Percentiles rank a stretch among this genome's conserved stretches.
phyloP scores from a whole-genome alignment of 495 filamentous ascomycete species.

The Neurospora tetrasperma region DNA sequence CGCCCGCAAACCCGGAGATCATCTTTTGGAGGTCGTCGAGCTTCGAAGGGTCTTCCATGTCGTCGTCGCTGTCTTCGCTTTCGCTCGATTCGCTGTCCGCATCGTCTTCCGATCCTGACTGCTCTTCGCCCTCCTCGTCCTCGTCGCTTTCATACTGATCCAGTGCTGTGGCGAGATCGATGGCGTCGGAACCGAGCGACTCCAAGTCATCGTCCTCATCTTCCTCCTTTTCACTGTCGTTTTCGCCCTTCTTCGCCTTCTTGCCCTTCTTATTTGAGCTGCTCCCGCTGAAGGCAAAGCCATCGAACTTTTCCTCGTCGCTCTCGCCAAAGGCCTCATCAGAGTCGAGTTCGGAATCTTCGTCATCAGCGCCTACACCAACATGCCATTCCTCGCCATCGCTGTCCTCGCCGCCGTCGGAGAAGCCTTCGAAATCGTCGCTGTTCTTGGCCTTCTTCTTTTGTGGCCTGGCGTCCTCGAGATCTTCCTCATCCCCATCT shows the following conservation, averaged over 20 bases:
- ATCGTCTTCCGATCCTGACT: slow-evolving; percentile 29
- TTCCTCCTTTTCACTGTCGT: slow-evolving; percentile 46
- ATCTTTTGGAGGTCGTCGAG: slow-evolving; percentile 57
- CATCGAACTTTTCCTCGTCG: slow-evolving; percentile 73
- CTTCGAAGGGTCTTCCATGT: slow-evolving; percentile 48
- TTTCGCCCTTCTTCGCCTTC: slow-evolving; percentile 17
- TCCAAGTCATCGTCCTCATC: slow-evolving; percentile 45
- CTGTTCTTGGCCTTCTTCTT: slow-evolving; percentile 33
- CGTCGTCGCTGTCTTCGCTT: slow-evolving; percentile 47
- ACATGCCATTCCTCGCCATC: slow-evolving; percentile 85
- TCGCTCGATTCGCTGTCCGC: slow-evolving; percentile 42
- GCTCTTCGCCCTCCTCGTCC: slow-evolving; percentile 25
- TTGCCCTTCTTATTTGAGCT: slow-evolving; percentile 40
- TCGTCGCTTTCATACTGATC: slow-evolving; percentile 54
- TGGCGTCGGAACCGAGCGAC: slow-evolving; percentile 67
- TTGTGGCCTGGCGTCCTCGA: slow-evolving; percentile 31
- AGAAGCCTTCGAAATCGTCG: slow-evolving; percentile 28
- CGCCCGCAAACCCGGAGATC: slow-evolving; percentile 54
- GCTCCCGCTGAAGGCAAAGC: slow-evolving; percentile 62
- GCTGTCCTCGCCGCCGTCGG: slow-evolving; percentile 52
- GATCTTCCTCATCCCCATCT: slow-evolving; percentile 44
- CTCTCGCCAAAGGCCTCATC: slow-evolving; percentile 90
- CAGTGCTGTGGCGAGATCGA: slow-evolving; percentile 73
- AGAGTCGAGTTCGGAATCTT: slow-evolving; percentile 79
- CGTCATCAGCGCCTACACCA: slow-evolving; percentile 58